phyloP scores from a whole-genome alignment of 495 filamentous ascomycete genomes.

The Halenospora varia region DNA sequence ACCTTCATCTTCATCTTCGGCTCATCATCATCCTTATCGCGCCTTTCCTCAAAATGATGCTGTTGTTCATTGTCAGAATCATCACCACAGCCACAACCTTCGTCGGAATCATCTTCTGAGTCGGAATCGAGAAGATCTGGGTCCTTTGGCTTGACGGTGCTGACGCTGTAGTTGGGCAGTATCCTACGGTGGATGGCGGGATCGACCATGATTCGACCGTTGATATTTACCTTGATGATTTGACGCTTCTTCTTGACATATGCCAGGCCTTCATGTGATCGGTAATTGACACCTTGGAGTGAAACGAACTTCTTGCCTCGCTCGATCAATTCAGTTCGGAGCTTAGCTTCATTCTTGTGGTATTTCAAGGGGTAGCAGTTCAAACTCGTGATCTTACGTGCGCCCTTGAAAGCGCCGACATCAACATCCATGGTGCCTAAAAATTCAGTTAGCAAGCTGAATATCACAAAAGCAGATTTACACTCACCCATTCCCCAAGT shows the following conservation, averaged over 20 bases:
- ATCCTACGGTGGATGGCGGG: conserved; percentile 81
- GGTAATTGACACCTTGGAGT: conserved; percentile 80
- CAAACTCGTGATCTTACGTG: conserved; percentile 76
- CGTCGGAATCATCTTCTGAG: conserved; percentile 53
- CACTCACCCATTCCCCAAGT: conserved; percentile 45
- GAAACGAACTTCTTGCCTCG: conserved; percentile 83
- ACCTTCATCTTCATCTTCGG: conserved; percentile 62
- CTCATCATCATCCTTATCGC: conserved; percentile 46
- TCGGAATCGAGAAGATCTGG: conserved; percentile 62
- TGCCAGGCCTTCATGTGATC: conserved; percentile 75
- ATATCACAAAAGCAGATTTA: too few species aligned
- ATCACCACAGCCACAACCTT: conserved; percentile 42
- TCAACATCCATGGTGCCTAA: conserved; percentile 59
- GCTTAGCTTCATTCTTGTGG: conserved; percentile 66
- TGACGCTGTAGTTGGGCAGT: conserved; percentile 85
- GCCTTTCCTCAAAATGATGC: conserved; percentile 13
- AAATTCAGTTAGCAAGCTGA: conserved; percentile 2
- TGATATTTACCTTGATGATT: conserved; percentile 83
- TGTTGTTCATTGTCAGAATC: conserved; percentile 16
- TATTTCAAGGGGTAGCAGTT: conserved; percentile 77
- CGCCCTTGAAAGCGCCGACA: conserved; percentile 76
- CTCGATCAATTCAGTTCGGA: conserved; percentile 67
- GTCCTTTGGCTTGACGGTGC: conserved; percentile 72
- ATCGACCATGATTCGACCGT: conserved; percentile 89
- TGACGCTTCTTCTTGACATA: conserved; percentile 80